Evolutionary conservation across 2,329 filamentous ascomycete genomes (phyloP).

Genomic region (Diaporthe longicolla): DNA sequence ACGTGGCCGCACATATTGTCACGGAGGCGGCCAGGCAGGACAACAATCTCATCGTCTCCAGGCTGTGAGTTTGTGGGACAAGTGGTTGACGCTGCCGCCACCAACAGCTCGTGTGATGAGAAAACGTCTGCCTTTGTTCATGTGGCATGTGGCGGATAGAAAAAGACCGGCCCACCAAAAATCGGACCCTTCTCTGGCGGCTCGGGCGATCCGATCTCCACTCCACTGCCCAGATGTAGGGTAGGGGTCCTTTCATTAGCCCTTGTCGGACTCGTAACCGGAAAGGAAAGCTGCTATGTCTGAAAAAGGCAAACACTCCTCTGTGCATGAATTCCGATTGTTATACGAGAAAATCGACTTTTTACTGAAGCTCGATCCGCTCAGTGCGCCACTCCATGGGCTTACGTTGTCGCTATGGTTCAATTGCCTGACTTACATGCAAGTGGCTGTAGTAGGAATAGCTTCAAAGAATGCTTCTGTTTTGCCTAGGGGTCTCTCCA

Average conservation of each 20-base stretch:
- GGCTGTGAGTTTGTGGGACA: background rate
- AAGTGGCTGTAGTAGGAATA: background rate
- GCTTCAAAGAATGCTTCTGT: background rate
- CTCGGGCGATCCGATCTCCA: conserved; percentile 19
- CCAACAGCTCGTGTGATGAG: background rate
- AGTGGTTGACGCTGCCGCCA: background rate
- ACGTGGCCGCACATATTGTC: conserved; percentile 1
- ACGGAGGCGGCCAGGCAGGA: background rate
- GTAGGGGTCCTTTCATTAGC: conserved; percentile 11
- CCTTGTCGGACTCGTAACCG: conserved; percentile 17
- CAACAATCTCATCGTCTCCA: conserved; percentile 4
- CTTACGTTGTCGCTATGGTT: background rate
- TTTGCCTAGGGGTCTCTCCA: background rate
- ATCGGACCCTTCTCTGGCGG: background rate
- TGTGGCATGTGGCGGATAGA: background rate
- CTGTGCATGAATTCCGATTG: background rate
- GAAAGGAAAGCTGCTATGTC: conserved; percentile 20
- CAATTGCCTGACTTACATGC: conserved; percentile 1
- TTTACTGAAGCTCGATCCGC: background rate
- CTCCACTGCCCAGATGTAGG: background rate
- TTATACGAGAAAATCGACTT: too few relatives aligned
- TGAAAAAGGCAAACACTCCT: conserved; percentile 7
- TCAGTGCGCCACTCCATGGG: background rate
- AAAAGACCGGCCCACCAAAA: background rate
- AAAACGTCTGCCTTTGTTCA: background rate